phyloP scores from a whole-genome alignment of 768 basidiomycete species.

The Suillus plorans region DNA sequence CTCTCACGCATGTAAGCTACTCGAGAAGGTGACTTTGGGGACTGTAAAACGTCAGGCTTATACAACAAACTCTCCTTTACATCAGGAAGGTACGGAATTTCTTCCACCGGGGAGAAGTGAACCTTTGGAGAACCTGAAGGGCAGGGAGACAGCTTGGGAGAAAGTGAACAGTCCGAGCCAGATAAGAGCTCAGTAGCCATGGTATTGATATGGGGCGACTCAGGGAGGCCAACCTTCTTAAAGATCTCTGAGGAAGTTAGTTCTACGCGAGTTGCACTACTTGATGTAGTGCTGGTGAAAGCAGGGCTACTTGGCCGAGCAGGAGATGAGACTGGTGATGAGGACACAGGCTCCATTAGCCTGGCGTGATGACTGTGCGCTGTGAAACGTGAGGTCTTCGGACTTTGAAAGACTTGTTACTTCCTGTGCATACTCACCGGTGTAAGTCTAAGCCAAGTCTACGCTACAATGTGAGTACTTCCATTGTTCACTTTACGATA shows the following conservation, averaged over 20 bases:
- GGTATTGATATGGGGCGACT: background rate
- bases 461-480: background rate
- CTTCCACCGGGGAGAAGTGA: background rate
- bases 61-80: background rate
- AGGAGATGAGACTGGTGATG: background rate
- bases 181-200: background rate
- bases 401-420: background rate
- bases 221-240: background rate
- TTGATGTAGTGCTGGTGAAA: background rate
- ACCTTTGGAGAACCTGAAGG: background rate
- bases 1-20: background rate
- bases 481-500: background rate
- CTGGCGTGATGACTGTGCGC: background rate
- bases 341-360: background rate
- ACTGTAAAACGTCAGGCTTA: background rate
- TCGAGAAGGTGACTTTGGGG: background rate
- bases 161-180: background rate
- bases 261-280: background rate
- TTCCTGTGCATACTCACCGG: too few species aligned
- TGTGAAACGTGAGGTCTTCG: background rate
- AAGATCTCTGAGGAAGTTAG: background rate
- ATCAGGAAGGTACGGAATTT: background rate
- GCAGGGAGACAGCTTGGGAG: background rate
- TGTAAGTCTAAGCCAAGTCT: too few species aligned
- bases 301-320: background rate